Base-by-base conservation (phyloP, 225 moss, liverwort and hornwort genomes). In the Rhytidiadelphus loreus region DNA sequence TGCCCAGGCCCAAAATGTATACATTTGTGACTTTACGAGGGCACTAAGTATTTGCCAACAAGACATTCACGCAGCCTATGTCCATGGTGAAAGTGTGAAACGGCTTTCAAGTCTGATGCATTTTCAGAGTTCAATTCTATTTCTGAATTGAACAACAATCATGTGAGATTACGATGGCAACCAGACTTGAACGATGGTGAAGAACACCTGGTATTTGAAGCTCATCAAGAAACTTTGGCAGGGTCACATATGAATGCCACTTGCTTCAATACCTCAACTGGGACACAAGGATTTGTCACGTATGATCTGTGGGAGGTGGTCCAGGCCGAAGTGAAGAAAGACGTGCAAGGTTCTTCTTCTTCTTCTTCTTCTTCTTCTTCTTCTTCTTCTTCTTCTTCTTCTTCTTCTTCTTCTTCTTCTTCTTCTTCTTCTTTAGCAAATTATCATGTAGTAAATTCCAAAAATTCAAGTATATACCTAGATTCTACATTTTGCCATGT, bases 11-110 rank as follows among this genome's bases (percentile, higher is more conserved):
- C 0, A 3, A n/a, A 39, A 69, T 69, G 39, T 39, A 7, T 69
- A 69, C 39, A 11, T 23, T 0, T 39, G 13, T 0, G 2, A 68
- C 13, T 39, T 68, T 3, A 68, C n/a, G 1, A n/a, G 7, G 23
- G 68, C 7, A n/a, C 23, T 68, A 23, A n/a, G 6, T 20, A n/a
- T 68, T n/a, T 39, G 4, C 7, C 7, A 68, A 1, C 4, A 68
- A 1, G 68, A 68, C 68, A 68, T 39, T 68, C 23, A 39, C 4
- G 1, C 4, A 22, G 1, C n/a, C 39, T 23, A 68, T 3, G 13
- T 4, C 23, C 7, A 13, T 68, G 68, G n/a, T 4, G 6, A n/a
- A n/a, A n/a, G n/a, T n/a, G n/a, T n/a, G n/a, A 68, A 23, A n/a
- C n/a, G 5, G 1, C n/a, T 68, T 68, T 68, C 0, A 68, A n/a